A percentile compares a stretch with the other conserved stretches of the same genome.
phyloP scores from a whole-genome alignment of 2,329 filamentous ascomycete genomes.

The Fusarium nanum region DNA sequence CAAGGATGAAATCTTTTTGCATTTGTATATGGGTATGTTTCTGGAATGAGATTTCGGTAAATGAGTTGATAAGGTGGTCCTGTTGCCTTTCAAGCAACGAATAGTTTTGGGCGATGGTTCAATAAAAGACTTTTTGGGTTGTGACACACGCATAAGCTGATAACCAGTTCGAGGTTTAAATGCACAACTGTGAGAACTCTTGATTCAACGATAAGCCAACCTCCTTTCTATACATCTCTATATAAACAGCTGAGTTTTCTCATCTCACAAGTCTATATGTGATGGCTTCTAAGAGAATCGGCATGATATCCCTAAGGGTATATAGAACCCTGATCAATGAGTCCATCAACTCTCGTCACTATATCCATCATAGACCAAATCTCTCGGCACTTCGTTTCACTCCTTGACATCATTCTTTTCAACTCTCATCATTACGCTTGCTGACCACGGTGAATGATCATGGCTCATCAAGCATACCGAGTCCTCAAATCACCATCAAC shows the following conservation, averaged over 20 bases:
- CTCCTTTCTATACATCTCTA: neutral
- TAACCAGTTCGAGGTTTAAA: neutral
- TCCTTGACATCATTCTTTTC: neutral
- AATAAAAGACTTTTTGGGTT: neutral
- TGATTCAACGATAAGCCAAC: neutral
- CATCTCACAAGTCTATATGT: neutral
- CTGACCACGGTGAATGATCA: neutral
- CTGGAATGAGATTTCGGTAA: neutral
- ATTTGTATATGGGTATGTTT: neutral
- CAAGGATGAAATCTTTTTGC: slow-evolving; percentile 1
- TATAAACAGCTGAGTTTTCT: neutral
- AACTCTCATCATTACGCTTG: neutral
- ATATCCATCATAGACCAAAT: neutral
- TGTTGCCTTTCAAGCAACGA: neutral
- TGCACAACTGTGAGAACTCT: neutral
- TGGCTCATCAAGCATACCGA: neutral
- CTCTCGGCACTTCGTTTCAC: neutral
- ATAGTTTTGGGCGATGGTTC: neutral
- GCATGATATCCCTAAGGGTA: neutral
- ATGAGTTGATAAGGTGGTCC: neutral
- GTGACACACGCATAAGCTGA: neutral
- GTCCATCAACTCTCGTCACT: neutral
- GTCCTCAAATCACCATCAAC: neutral
- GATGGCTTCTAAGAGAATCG: neutral
- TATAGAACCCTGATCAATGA: neutral